A percentile compares a stretch with the other conserved stretches of the same genome.
Evolutionary conservation across 371 early-diverging fungal genomes (phyloP).

Genomic region (Globomyces sp.): DNA sequence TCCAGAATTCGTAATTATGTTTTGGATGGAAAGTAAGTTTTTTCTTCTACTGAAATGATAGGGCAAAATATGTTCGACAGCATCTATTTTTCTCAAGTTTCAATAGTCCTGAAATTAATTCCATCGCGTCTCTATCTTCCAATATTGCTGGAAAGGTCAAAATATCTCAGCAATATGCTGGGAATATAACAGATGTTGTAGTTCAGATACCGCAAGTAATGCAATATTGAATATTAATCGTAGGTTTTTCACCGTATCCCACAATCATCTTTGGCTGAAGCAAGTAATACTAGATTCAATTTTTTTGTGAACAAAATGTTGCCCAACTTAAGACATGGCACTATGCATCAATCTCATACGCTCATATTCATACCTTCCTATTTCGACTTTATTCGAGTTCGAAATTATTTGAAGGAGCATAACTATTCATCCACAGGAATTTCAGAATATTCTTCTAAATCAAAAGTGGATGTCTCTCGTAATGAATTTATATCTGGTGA

Average conservation of each 20-base stretch:
- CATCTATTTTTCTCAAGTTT: constrained; percentile 77
- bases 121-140: constrained; percentile 62
- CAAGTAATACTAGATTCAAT: constrained; percentile 80
- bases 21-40: constrained; percentile 59
- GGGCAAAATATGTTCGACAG: constrained; percentile 83
- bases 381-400: constrained; percentile 91
- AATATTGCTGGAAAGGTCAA: constrained; percentile 78
- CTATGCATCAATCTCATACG: constrained; percentile 63
- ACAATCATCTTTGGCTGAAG: constrained; percentile 53
- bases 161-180: constrained; percentile 55
- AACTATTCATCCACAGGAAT: constrained; percentile 70
- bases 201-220: constrained; percentile 73
- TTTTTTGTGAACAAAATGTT: constrained; percentile 75
- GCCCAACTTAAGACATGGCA: constrained; percentile 32
- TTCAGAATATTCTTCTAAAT: constrained; percentile 63
- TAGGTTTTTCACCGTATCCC: constrained; percentile 69
- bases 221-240: background rate
- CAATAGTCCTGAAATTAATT: constrained; percentile 84
- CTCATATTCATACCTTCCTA: constrained; percentile 92
- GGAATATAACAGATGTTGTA: constrained; percentile 74
- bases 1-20: constrained; percentile 85
- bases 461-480: constrained; percentile 13
- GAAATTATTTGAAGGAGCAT: constrained; percentile 81
- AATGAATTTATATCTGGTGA: constrained; percentile 55
- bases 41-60: constrained; percentile 20